Conservation (phyloP, 495 filamentous ascomycete genomes). For the Penicillium mononematosum region DNA sequence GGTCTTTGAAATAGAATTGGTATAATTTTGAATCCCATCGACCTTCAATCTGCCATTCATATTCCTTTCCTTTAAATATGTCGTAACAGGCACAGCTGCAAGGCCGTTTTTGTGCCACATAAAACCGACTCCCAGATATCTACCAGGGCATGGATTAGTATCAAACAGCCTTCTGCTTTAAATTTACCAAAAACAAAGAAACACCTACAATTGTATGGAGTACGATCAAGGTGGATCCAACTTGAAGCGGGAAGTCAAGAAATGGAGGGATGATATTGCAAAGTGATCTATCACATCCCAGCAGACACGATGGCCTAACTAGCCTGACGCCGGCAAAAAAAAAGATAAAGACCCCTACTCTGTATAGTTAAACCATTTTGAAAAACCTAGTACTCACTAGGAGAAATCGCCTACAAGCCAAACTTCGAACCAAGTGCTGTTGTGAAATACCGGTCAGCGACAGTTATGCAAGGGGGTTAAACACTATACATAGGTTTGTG, state of each 20-base stretch:
- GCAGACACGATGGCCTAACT: not conserved
- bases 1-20: constrained; percentile 35
- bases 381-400: not conserved
- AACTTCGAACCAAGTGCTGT: constrained; percentile 47
- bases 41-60: not conserved
- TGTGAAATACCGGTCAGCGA: constrained; percentile 22
- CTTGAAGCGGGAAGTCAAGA: not conserved
- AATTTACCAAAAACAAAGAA: not conserved
- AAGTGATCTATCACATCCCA: constrained; percentile 4
- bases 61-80: not conserved
- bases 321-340: not conserved
- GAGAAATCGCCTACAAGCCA: constrained; percentile 28
- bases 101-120: not conserved
- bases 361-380: not conserved
- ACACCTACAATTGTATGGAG: not conserved
- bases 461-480: constrained; percentile 26
- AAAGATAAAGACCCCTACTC: not conserved
- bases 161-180: not conserved
- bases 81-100: not conserved
- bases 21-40: constrained; percentile 16
- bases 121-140: too few relatives aligned
- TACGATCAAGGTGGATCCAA: not conserved
- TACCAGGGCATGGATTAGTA: not conserved
- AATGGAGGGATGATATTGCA: not conserved
- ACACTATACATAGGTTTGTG: not conserved